Evolutionary conservation across 2,329 filamentous ascomycete species (phyloP), one percentile per base, ranked within the genome.

Genomic region (Cladophialophora bantiana): DNA sequence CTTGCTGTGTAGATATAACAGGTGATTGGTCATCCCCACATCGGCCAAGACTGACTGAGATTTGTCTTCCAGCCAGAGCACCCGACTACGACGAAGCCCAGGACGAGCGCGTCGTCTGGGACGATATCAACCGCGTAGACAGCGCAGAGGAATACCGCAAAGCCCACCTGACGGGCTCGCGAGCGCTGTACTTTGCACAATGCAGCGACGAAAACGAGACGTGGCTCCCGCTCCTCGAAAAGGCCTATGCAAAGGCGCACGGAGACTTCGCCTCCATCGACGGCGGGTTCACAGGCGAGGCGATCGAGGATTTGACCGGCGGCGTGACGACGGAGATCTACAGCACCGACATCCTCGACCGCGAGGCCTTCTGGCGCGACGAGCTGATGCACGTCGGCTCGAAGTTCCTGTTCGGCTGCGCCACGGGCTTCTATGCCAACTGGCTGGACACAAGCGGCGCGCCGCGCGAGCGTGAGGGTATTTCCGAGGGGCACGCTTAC

Each of bases 231-330:
- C 79, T 95, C 31, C 81, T 94, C 1, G 91, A 94, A 74, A 94
- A 94, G 77, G 92, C 92, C 0, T 94, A 91, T 75, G 92, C 92
- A 20, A 95, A 95, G 77, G 90, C 90, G 0, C 92, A 95, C 72
- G 91, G 91, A 2, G 91, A 95, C 74, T 96, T 90, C 72, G 86
- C 84, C 18, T 85, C 89, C 1, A 91, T 96, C 38, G 85, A 90
- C 48, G 90, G 91, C 6, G 91, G 91, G 0, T 92, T 89, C 75
- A 89, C 90, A 18, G 89, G 84, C 7, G 86, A 88, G 71, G 85
- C 83, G 1, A 83, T 87, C 62, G 86, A 88, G 73, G 85, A 88
- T 69, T 75, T 87, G 34, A 87, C 85, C 1, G 82, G 82, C n/a
- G 82, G 82, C 3, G 81, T 83, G 6, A 83, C 81, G 0, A 81